Percentiles rank a stretch among this genome's conserved stretches.
Conservation (phyloP, 106 monocot species). For the Dendrobium catenatum region DNA sequence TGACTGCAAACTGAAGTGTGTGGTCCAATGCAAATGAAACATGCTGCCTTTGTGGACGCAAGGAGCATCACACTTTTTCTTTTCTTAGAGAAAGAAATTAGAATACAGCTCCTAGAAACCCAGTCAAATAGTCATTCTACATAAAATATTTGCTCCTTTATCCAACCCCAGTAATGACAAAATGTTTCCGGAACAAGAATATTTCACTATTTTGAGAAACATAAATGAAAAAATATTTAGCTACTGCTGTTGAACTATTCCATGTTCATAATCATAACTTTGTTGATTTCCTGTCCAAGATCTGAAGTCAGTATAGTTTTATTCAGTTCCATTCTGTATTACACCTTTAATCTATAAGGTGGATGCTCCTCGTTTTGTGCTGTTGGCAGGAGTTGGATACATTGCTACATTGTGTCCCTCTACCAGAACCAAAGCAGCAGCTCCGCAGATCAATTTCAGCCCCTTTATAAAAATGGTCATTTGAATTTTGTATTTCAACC, state of each 20-base stretch:
- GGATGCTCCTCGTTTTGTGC: neutral
- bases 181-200: neutral
- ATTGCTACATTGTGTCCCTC: slow-evolving; percentile 17
- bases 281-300: neutral
- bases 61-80: no score
- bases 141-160: no score
- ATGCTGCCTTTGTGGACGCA: no score
- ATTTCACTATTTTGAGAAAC: neutral
- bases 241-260: neutral
- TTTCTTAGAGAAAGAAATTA: no score
- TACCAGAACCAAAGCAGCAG: slow-evolving; percentile 30
- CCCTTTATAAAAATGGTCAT: slow-evolving; percentile 14
- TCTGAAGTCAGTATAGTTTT: neutral
- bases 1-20: no score
- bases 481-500: neutral
- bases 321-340: neutral
- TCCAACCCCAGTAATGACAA: neutral
- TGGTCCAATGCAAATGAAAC: no score
- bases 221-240: neutral
- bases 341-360: neutral
- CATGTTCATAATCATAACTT: neutral
- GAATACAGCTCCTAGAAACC: no score
- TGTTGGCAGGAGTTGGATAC: slow-evolving; percentile 32
- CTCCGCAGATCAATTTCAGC: slow-evolving; percentile 37
- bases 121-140: no score